These are phyloP conservation scores for Mucor mucedo DNA, from an alignment of 371 early-diverging fungal species.

Conservation along the genomic window DNA sequence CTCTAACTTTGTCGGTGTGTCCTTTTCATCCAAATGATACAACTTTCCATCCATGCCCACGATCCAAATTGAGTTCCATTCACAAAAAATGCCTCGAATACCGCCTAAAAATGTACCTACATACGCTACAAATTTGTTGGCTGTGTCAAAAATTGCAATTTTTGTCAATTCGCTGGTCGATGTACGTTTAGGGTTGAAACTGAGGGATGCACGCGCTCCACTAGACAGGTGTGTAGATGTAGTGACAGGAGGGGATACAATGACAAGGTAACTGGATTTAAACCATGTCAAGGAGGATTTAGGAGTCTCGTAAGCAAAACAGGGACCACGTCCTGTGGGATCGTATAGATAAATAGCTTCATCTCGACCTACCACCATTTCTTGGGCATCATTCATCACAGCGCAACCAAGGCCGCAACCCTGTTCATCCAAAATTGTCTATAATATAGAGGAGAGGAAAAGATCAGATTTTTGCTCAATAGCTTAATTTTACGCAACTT, in stretches of 20 bases:
- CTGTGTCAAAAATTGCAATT: constrained; percentile 89
- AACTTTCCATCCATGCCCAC: constrained; percentile 82
- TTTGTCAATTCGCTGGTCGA: constrained; percentile 58
- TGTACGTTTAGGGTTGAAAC: constrained; percentile 34
- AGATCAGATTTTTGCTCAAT: not conserved
- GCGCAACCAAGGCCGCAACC: constrained; percentile 84
- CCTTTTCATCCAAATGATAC: constrained; percentile 85
- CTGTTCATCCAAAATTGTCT: constrained; percentile 81
- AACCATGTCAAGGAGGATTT: constrained; percentile 80
- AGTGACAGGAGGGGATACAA: constrained; percentile 71
- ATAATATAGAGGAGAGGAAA: constrained; percentile 1
- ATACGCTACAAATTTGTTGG: constrained; percentile 89
- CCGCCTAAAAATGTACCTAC: constrained; percentile 74
- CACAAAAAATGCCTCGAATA: constrained; percentile 73
- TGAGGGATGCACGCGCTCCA: constrained; percentile 37
- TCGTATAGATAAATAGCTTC: constrained; percentile 94
- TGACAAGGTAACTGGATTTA: constrained; percentile 74
- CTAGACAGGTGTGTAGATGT: constrained; percentile 48
- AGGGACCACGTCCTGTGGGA: constrained; percentile 90
- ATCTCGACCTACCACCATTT: constrained; percentile 84
- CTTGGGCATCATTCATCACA: constrained; percentile 73
- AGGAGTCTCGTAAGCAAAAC: constrained; percentile 87
- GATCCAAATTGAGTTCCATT: constrained; percentile 92
- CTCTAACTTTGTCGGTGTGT: constrained; percentile 85
- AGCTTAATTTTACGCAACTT: constrained; percentile 5